Percentiles rank a stretch among this genome's conserved stretches.
phyloP scores from a whole-genome alignment of 169 alveolate species.

The Cryptosporidium ubiquitum region DNA sequence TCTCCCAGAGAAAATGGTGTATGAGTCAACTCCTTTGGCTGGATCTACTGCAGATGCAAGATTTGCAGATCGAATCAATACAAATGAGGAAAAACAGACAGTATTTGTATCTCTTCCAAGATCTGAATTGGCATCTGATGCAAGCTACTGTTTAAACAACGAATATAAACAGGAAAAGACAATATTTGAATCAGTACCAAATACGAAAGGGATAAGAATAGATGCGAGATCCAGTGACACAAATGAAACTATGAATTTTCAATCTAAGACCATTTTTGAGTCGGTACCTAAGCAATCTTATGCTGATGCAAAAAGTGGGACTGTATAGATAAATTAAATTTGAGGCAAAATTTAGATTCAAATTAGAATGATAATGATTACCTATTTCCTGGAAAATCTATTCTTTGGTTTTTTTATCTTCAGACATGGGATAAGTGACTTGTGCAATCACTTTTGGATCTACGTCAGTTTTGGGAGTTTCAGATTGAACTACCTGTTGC shows the following conservation, averaged over 20 bases:
- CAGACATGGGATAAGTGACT: slow-evolving; percentile 24
- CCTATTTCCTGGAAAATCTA: not conserved
- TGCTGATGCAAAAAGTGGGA: slow-evolving; percentile 63
- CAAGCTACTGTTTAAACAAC: not conserved
- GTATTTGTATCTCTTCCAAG: slow-evolving; percentile 47
- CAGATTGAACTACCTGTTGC: slow-evolving; percentile 39
- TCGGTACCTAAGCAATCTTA: slow-evolving; percentile 46
- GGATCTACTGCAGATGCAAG: slow-evolving; percentile 29
- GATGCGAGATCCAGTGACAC: slow-evolving; percentile 37
- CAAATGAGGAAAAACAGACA: slow-evolving; percentile 16
- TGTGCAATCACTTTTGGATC: slow-evolving; percentile 26
- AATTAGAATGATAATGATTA: not conserved
- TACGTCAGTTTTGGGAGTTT: not conserved
- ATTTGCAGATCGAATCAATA: not conserved
- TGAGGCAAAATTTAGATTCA: not conserved
- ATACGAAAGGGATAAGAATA: slow-evolving; percentile 3
- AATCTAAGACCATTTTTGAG: slow-evolving; percentile 12
- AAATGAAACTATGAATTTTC: not conserved
- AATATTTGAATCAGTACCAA: slow-evolving; percentile 33
- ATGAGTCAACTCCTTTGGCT: slow-evolving; percentile 37
- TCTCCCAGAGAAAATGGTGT: slow-evolving; percentile 13
- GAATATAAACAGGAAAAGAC: slow-evolving; percentile 31
- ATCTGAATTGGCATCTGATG: slow-evolving; percentile 10
- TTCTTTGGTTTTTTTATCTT: not conserved
- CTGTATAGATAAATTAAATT: not conserved